Base-by-base conservation (phyloP, 495 filamentous ascomycete genomes). In the Penicillium argentinense region DNA sequence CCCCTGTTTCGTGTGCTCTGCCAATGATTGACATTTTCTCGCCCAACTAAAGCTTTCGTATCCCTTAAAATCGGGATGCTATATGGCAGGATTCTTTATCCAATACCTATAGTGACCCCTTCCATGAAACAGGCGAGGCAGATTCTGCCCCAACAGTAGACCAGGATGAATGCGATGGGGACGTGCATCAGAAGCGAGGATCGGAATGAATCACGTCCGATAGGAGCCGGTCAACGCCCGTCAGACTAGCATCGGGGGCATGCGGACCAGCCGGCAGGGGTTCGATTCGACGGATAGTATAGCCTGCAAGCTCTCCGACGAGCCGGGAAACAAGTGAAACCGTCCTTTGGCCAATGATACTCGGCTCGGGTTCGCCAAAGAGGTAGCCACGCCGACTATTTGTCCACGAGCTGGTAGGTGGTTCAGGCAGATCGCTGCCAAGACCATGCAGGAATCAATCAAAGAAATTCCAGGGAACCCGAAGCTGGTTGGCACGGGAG, bases 201-300 rank as follows among this genome's bases (percentile, higher is more conserved):
- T 22, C 26, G 34, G 12, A 28, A 27, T 25, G 18, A 43, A 19
- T 16, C 5, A 30, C 17, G 32, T 39, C 42, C 44, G 44, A 25
- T 34, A 56, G 22, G 36, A 29, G 28, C 40, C 45, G 40, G 27
- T 33, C 9, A 43, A 52, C 38, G 45, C 45, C 45, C 41, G 49
- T 56, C 45, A 56, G 56, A 49, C 41, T 53, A 30, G 9, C 32
- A 45, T 42, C 38, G 38, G 42, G 37, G 33, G 26, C 25, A 48
- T 49, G 33, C 22, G 37, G 45, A 43, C 19, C 14, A 26, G 16
- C 17, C 34, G 25, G 39, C 36, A 46, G 27, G 46, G 36, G 26
- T 37, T 37, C 14, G 4, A 56, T 56, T 56, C 39, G 53, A 9
- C 26, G 42, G 42, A 16, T 12, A 9, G 45, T 33, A 37, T 7